Evolutionary conservation across 768 basidiomycete species (phyloP).

Genomic region (Lactifluus pinguis): DNA sequence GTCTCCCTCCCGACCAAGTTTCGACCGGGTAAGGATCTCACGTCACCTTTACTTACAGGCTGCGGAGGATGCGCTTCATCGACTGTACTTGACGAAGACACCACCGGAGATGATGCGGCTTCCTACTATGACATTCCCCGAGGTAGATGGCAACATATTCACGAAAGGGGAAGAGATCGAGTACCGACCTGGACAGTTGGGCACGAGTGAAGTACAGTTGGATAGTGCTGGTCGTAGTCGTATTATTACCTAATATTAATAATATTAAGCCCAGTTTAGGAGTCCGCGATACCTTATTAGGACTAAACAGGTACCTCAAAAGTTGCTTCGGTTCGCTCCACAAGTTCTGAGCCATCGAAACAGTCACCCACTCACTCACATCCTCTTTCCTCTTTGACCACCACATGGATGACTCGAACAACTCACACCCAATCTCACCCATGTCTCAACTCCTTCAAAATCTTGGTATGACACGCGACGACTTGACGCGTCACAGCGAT

Average conservation of each 20-base stretch:
- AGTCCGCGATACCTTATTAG: conserved; percentile 9
- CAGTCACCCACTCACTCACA: background rate
- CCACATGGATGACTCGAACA: conserved; percentile 3
- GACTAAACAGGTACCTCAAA: background rate
- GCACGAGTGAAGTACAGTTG: conserved; percentile 57
- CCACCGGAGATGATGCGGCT: conserved; percentile 60
- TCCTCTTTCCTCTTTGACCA: background rate
- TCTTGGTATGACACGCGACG: conserved; percentile 70
- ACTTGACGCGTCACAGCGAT: conserved; percentile 59
- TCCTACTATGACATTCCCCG: conserved; percentile 67
- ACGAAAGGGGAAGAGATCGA: conserved; percentile 33
- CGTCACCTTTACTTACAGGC: conserved; percentile 38
- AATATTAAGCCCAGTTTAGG: conserved; percentile 1
- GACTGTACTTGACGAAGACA: conserved; percentile 73
- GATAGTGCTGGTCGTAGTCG: conserved; percentile 57
- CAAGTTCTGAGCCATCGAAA: too few species aligned
- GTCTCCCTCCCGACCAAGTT: conserved; percentile 2
- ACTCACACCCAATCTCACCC: conserved; percentile 37
- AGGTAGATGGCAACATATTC: conserved; percentile 46
- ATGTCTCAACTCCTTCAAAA: conserved; percentile 64
- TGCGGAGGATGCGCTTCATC: conserved; percentile 75
- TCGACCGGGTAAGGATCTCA: background rate
- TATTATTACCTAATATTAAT: conserved; percentile 10
- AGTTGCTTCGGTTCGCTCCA: background rate
- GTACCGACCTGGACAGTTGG: conserved; percentile 48